Evolutionary conservation across 2,329 filamentous ascomycete genomes (phyloP), one percentile per base, ranked within the genome.

Genomic region (Polytolypa hystricis): DNA sequence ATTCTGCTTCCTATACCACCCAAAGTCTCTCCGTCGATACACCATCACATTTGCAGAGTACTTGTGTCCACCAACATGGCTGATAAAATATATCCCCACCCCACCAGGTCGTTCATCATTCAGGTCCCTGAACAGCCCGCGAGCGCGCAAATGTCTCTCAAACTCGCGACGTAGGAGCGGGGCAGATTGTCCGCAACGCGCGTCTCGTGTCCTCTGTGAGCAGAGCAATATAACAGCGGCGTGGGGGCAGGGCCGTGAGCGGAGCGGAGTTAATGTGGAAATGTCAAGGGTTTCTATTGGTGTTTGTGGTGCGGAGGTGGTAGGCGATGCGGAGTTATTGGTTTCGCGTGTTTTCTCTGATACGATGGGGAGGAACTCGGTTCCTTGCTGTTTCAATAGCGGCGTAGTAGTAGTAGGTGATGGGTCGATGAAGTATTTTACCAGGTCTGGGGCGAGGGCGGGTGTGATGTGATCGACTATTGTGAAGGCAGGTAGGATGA

Each of bases 41-140:
- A 98, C 70, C 67, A 98, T 83, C 49, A 96, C 77, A 52, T 98
- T 98, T 18, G 91, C 91, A 31, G 80, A 79, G 63, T 93, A 96
- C 65, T 95, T 95, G 67, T 98, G 91, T 0, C 91, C 91, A 18
- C 91, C 91, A 2, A 95, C 86, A 54, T 98, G 91, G 47, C 79
- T 89, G 54, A 96, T 93, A 56, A 95, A 96, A 64, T 94, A 94
- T 46, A 98, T 84, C 0, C 85, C 89, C 4, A 95, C 89, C 9
- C 91, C 91, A 8, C 89, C 89, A 0, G 87, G 85, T 40, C 91
- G 67, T 57, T 86, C 79, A 56, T 98, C 91, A 54, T 93, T 77
- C 31, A 91, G 64, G 55, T 96, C 89, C 19, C 91, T 78, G 58
- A 81, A 87, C 14, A 98, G 64, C 0, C 86, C 87, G 9, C 93